Percentiles rank a stretch among this genome's conserved stretches.
Conservation (phyloP, 495 filamentous ascomycete species). For the Xylaria cubensis region DNA sequence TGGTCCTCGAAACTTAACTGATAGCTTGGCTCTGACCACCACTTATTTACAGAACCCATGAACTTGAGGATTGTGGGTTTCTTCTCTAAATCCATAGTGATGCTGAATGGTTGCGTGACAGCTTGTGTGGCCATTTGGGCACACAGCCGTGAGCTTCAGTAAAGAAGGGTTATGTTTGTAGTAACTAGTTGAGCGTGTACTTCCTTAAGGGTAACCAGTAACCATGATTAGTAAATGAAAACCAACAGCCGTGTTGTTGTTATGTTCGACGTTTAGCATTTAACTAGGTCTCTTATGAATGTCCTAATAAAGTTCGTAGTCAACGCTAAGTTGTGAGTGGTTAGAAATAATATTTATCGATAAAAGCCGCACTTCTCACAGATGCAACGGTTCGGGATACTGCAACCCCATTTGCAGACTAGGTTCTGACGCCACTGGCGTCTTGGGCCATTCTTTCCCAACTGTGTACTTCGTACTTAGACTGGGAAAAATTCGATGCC, state of each 20-base stretch:
- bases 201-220: background rate
- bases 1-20: background rate
- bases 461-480: background rate
- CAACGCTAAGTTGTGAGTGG: too few relatives aligned
- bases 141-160: too few relatives aligned
- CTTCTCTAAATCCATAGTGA: background rate
- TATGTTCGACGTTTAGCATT: background rate
- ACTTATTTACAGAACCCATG: background rate
- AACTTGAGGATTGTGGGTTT: background rate
- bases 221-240: background rate
- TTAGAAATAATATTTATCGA: background rate
- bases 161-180: too few relatives aligned
- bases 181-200: background rate
- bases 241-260: background rate
- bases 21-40: background rate
- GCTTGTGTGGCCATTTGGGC: background rate
- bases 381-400: background rate
- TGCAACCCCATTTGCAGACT: background rate
- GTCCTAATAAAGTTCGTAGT: background rate
- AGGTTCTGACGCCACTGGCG: conserved; percentile 8
- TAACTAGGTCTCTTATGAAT: background rate
- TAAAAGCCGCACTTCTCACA: background rate
- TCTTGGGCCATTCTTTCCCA: background rate
- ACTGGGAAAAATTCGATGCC: conserved; percentile 10
- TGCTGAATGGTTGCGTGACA: background rate